These are phyloP conservation scores for Moelleriella libera DNA, from an alignment of 2,329 filamentous ascomycete genomes.

Conservation along the genomic window DNA sequence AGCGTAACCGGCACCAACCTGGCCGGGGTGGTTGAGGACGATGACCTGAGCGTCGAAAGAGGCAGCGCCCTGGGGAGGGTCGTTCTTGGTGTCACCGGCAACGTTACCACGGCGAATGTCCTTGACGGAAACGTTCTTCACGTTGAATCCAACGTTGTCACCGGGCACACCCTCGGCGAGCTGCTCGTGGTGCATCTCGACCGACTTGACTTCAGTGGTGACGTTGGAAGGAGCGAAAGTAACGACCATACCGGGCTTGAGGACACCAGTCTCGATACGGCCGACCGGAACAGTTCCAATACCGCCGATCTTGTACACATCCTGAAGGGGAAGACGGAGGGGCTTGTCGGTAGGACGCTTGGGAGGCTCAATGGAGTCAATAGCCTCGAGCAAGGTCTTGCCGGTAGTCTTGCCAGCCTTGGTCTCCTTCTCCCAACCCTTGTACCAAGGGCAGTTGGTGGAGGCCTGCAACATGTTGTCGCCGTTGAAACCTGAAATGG, in stretches of 20 bases:
- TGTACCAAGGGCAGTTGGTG: slow-evolving; percentile 98
- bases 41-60: slow-evolving; percentile 99
- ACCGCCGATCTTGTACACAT: slow-evolving; percentile 99
- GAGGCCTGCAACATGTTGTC: slow-evolving; percentile 97
- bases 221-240: slow-evolving; percentile 98
- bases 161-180: slow-evolving; percentile 86
- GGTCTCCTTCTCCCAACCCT: slow-evolving; percentile 97
- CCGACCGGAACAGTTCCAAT: slow-evolving; percentile 99
- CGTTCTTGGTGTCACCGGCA: slow-evolving; percentile 99
- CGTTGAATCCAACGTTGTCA: slow-evolving; percentile 99
- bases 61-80: slow-evolving; percentile 77
- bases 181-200: slow-evolving; percentile 99
- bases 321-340: slow-evolving; percentile 99
- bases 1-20: slow-evolving; percentile 98
- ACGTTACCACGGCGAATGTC: slow-evolving; percentile 99
- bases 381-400: slow-evolving; percentile 98
- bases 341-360: slow-evolving; percentile 96
- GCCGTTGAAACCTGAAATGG: slow-evolving; percentile 99
- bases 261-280: slow-evolving; percentile 98
- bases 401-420: slow-evolving; percentile 77
- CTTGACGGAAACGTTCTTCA: slow-evolving; percentile 99
- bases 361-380: slow-evolving; percentile 88
- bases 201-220: slow-evolving; percentile 99
- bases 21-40: slow-evolving; percentile 99
- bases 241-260: slow-evolving; percentile 86